A percentile compares a stretch with the other conserved stretches of the same genome.
Conservation (phyloP, 148 eudicot genomes). For the Salicornia ramosissima region DNA sequence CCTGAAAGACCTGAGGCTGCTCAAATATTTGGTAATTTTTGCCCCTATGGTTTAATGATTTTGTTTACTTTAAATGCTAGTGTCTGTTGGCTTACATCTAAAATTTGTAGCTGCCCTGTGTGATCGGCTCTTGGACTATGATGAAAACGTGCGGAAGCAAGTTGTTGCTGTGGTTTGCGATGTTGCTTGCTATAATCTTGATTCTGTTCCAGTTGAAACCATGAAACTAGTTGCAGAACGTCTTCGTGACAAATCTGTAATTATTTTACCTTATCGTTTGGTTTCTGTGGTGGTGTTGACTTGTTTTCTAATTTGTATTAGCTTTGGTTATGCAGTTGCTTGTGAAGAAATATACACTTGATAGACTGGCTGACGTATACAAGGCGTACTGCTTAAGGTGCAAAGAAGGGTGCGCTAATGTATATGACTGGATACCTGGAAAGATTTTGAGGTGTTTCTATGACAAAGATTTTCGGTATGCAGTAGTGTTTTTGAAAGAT, state of each 20-base stretch:
- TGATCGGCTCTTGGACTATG: constrained; percentile 94
- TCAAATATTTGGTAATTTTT: constrained; percentile 71
- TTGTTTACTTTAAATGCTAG: constrained; percentile 3
- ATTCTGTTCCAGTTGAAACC: constrained; percentile 69
- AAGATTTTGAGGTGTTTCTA: constrained; percentile 87
- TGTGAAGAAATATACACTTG: constrained; percentile 85
- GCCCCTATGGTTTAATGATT: constrained; percentile 2
- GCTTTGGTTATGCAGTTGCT: constrained; percentile 51
- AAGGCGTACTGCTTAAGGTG: constrained; percentile 48
- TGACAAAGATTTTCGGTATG: constrained; percentile 92
- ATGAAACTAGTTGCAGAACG: constrained; percentile 84
- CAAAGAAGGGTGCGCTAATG: constrained; percentile 32
- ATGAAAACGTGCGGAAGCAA: constrained; percentile 89
- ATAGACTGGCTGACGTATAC: constrained; percentile 82
- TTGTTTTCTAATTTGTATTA: constrained; percentile 12
- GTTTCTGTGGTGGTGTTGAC: constrained; percentile 11
- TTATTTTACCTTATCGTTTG: not conserved
- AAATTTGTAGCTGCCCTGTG: constrained; percentile 63
- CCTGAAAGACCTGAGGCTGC: constrained; percentile 71
- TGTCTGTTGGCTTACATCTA: constrained; percentile 1
- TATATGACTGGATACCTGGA: constrained; percentile 88
- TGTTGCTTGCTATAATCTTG: constrained; percentile 59
- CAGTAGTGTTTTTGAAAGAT: not conserved
- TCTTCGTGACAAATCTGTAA: constrained; percentile 93
- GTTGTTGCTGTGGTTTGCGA: constrained; percentile 88